These are phyloP conservation scores for Glonium stellatum DNA, from an alignment of 495 filamentous ascomycete genomes.

Conservation along the genomic window DNA sequence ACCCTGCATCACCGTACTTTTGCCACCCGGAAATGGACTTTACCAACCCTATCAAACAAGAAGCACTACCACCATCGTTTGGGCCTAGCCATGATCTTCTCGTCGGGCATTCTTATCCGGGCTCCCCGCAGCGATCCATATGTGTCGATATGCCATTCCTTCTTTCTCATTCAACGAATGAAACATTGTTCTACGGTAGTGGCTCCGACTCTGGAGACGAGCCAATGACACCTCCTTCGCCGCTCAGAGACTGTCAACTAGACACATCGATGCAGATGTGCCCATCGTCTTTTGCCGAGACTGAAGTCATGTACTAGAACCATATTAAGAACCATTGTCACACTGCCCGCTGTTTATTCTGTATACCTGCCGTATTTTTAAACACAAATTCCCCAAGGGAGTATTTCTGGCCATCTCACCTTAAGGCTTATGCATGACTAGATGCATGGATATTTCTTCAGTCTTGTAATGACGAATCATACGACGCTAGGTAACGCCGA, in stretches of 20 bases:
- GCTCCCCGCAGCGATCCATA: neutral
- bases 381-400: neutral
- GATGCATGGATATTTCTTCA: neutral
- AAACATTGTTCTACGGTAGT: conserved; percentile 15
- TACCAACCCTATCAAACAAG: neutral
- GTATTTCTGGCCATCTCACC: neutral
- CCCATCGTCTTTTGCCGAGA: neutral
- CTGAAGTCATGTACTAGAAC: neutral
- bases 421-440: neutral
- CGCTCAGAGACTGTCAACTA: neutral
- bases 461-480: neutral
- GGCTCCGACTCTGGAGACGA: conserved; percentile 13
- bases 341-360: too few relatives aligned
- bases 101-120: neutral
- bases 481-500: neutral
- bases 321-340: too few relatives aligned
- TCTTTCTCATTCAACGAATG: conserved; percentile 2
- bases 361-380: neutral
- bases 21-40: conserved; percentile 13
- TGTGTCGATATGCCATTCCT: conserved; percentile 2
- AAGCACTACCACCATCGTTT: neutral
- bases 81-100: neutral
- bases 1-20: conserved; percentile 16
- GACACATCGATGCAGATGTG: neutral
- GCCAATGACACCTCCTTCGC: conserved; percentile 17